Conservation (phyloP, 352 stramenopile genomes). For the Globisporangium perplexum region DNA sequence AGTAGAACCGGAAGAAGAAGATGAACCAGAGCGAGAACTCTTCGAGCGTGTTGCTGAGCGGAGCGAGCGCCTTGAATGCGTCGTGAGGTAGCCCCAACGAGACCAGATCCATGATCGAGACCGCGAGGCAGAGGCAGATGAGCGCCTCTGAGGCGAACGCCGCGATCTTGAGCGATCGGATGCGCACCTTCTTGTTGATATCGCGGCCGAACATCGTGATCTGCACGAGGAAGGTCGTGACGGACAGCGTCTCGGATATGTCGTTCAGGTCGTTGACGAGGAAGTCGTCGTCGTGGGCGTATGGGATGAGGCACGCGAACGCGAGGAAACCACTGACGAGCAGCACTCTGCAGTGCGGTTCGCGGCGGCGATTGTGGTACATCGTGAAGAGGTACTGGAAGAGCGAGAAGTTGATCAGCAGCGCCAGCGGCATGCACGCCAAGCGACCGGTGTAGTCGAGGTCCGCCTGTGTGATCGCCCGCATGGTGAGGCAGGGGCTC, state of each 20-base stretch:
- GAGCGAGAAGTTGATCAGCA: slow-evolving; percentile 31
- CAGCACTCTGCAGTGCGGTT: background rate
- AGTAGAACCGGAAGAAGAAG: slow-evolving; percentile 29
- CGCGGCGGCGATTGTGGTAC: slow-evolving; percentile 15
- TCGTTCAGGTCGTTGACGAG: slow-evolving; percentile 22
- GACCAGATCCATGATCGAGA: background rate
- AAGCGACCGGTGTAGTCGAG: background rate
- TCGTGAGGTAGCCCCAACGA: background rate
- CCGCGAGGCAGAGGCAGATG: slow-evolving; percentile 7
- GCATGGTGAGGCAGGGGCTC: background rate
- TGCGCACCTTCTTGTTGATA: slow-evolving; percentile 23
- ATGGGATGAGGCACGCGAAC: slow-evolving; percentile 17
- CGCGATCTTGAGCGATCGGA: slow-evolving; percentile 14
- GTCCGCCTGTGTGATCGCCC: background rate
- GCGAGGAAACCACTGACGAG: slow-evolving; percentile 12
- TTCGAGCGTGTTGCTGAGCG: slow-evolving; percentile 15
- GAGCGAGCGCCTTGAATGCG: background rate
- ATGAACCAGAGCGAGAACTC: slow-evolving; percentile 21
- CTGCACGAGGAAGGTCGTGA: slow-evolving; percentile 27
- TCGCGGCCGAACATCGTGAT: slow-evolving; percentile 31
- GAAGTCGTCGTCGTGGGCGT: slow-evolving; percentile 11
- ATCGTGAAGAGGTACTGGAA: slow-evolving; percentile 29
- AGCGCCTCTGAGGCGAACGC: slow-evolving; percentile 10
- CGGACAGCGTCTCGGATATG: slow-evolving; percentile 26
- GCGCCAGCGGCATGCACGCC: slow-evolving; percentile 1